Percentiles rank a stretch among this genome's conserved stretches.
Evolutionary conservation across 768 basidiomycete genomes (phyloP).

Genomic region (Serendipita sp.): DNA sequence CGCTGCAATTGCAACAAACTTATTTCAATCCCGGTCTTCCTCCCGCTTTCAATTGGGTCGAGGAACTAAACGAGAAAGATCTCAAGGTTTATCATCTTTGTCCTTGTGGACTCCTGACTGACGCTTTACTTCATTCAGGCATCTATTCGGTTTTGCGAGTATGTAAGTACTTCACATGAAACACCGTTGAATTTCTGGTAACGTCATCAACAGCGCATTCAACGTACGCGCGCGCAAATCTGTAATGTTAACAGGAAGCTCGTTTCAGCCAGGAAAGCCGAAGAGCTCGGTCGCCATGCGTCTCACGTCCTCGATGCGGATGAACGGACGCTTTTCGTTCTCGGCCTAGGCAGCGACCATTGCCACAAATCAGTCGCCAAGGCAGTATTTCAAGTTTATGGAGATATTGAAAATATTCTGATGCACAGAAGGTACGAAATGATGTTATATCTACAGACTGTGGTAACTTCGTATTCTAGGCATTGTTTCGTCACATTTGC

Average conservation of each 20-base stretch:
- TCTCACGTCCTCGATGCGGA: not conserved
- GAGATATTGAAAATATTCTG: not conserved
- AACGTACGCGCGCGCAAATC: not conserved
- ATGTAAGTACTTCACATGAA: not conserved
- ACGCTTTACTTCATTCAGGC: not conserved
- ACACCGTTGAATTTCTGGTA: not conserved
- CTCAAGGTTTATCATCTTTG: not conserved
- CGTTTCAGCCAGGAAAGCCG: constrained; percentile 1
- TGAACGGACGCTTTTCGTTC: constrained; percentile 4
- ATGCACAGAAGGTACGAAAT: not conserved
- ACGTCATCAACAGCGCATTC: not conserved
- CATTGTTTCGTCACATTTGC: constrained; percentile 3
- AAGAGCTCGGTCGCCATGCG: not conserved
- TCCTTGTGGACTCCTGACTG: not conserved
- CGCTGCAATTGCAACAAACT: not conserved
- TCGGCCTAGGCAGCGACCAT: not conserved
- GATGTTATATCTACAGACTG: not conserved
- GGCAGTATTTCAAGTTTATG: not conserved
- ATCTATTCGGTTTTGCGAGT: constrained; percentile 1
- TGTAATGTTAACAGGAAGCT: not conserved
- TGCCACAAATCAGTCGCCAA: not conserved
- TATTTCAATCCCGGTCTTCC: not conserved
- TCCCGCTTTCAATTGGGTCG: not conserved
- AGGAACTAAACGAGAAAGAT: constrained; percentile 3
- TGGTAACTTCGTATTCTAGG: not conserved